Percentiles rank a stretch among this genome's conserved stretches.
These are phyloP conservation scores for Globisporangium cylindrosporum DNA, from an alignment of 352 stramenopile genomes.

Conservation along the genomic window DNA sequence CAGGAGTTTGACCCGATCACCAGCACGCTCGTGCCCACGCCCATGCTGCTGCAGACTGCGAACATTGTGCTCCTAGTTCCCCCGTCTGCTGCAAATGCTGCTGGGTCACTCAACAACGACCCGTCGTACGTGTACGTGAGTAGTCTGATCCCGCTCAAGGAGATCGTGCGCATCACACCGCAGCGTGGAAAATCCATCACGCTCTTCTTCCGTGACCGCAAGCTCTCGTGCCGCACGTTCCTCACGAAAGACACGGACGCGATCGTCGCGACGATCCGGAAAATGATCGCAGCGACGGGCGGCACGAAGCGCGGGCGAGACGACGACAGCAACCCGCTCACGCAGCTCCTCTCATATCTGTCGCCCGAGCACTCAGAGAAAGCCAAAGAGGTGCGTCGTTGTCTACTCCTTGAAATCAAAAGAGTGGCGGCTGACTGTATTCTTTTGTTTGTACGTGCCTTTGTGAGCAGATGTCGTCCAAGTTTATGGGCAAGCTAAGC, in stretches of 20 bases:
- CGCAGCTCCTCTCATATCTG: slow-evolving; percentile 65
- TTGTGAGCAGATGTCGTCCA: slow-evolving; percentile 48
- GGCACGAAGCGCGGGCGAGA: slow-evolving; percentile 42
- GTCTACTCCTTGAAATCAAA: background rate
- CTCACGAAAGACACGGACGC: slow-evolving; percentile 67
- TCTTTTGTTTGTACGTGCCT: background rate
- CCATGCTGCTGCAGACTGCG: slow-evolving; percentile 66
- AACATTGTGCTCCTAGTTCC: slow-evolving; percentile 57
- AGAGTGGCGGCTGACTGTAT: background rate
- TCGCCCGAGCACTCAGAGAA: slow-evolving; percentile 69
- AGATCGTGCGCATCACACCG: slow-evolving; percentile 73
- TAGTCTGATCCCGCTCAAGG: slow-evolving; percentile 60
- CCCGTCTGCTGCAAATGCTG: slow-evolving; percentile 3
- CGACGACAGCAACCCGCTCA: slow-evolving; percentile 24
- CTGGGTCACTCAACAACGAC: slow-evolving; percentile 18
- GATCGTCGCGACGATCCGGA: slow-evolving; percentile 60
- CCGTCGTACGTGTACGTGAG: slow-evolving; percentile 60
- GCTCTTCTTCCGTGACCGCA: slow-evolving; percentile 73
- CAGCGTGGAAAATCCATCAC: slow-evolving; percentile 75
- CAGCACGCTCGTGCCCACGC: slow-evolving; percentile 50
- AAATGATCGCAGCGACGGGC: slow-evolving; percentile 52
- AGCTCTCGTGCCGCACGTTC: slow-evolving; percentile 63
- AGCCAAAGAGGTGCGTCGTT: slow-evolving; percentile 53
- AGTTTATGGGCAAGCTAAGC: slow-evolving; percentile 71
- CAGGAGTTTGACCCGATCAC: slow-evolving; percentile 62